Percentiles rank a stretch among this genome's conserved stretches.
Conservation (phyloP, 2,329 filamentous ascomycete species). For the Macrophomina tecta region DNA sequence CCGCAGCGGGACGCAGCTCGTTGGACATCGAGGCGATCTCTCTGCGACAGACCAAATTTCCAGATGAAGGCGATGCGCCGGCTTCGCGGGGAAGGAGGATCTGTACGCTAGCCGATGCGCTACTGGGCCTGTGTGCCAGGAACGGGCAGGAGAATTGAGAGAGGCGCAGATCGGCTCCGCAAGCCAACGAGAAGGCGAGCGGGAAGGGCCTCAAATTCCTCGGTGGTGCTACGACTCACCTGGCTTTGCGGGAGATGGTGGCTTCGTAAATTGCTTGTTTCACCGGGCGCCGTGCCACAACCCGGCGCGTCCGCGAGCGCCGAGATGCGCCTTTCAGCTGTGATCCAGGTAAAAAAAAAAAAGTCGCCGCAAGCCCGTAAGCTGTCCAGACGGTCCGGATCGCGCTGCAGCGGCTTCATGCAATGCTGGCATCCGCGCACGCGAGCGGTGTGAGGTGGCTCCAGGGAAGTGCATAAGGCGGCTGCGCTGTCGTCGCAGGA, state of each 20-base stretch:
- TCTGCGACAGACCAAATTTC: slow-evolving; percentile 27
- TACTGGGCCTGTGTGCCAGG: slow-evolving; percentile 17
- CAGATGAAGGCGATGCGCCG: slow-evolving; percentile 18
- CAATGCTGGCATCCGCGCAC: slow-evolving; percentile 15
- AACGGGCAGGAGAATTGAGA: slow-evolving; percentile 26
- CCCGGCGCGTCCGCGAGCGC: slow-evolving; percentile 18
- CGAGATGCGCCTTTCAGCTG: slow-evolving; percentile 25
- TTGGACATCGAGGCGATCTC: slow-evolving; percentile 24
- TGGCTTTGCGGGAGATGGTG: slow-evolving; percentile 22
- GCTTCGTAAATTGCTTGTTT: slow-evolving; percentile 26
- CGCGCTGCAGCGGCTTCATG: slow-evolving; percentile 24
- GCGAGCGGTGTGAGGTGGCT: slow-evolving; percentile 28
- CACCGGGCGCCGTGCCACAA: slow-evolving; percentile 24
- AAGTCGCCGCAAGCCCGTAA: slow-evolving; percentile 16
- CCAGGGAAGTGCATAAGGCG: slow-evolving; percentile 20
- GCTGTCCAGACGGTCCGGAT: slow-evolving; percentile 23
- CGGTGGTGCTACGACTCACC: slow-evolving; percentile 17
- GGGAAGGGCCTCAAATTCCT: slow-evolving; percentile 17
- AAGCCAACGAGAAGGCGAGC: slow-evolving; percentile 14
- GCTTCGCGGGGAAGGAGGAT: slow-evolving; percentile 27
- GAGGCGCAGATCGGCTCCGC: slow-evolving; percentile 24
- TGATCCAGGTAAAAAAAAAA: slow-evolving; percentile 22
- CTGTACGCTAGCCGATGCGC: slow-evolving; percentile 25
- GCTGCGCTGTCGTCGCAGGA: slow-evolving; percentile 23
- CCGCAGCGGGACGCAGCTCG: slow-evolving; percentile 19